A percentile compares a stretch with the other conserved stretches of the same genome.
phyloP scores from a whole-genome alignment of 1,284 basidiomycete species.

The Crepidotus sp. region DNA sequence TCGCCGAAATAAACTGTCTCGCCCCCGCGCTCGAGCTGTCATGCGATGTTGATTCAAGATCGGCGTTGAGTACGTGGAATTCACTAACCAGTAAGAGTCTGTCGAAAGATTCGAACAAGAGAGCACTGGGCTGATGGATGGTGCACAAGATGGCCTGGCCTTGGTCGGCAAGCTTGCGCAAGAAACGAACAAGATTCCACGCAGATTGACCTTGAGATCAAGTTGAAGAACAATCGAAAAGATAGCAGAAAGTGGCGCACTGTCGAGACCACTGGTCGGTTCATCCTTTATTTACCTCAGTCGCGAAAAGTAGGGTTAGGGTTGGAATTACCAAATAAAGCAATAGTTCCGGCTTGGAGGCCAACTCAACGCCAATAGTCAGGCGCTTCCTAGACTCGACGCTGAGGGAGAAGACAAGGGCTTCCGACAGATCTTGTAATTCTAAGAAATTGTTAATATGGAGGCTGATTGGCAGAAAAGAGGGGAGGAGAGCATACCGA shows the following conservation, averaged over 20 bases:
- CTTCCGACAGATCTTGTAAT: conserved; percentile 55
- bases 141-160: conserved; percentile 76
- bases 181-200: conserved; percentile 77
- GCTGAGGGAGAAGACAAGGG: conserved; percentile 50
- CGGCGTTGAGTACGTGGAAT: too few relatives aligned
- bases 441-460: conserved; percentile 20
- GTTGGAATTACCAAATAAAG: conserved; percentile 60
- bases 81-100: conserved; percentile 42
- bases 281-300: conserved; percentile 7
- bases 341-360: conserved; percentile 74
- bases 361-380: conserved; percentile 85
- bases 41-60: neutral
- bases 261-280: conserved; percentile 17
- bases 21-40: conserved; percentile 49
- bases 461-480: neutral
- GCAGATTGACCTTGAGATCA: conserved; percentile 42
- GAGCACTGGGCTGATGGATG: conserved; percentile 36
- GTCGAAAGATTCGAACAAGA: conserved; percentile 68
- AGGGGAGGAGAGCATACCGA: conserved; percentile 24
- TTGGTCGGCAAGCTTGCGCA: conserved; percentile 72
- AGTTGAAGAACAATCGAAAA: neutral
- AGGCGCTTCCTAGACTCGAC: conserved; percentile 81
- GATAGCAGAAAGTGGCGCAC: neutral
- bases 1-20: conserved; percentile 77
- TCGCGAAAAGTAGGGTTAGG: neutral